Evolutionary conservation across 768 basidiomycete species (phyloP), one percentile per base, ranked within the genome.

Genomic region (Pulveroboletus sp.): DNA sequence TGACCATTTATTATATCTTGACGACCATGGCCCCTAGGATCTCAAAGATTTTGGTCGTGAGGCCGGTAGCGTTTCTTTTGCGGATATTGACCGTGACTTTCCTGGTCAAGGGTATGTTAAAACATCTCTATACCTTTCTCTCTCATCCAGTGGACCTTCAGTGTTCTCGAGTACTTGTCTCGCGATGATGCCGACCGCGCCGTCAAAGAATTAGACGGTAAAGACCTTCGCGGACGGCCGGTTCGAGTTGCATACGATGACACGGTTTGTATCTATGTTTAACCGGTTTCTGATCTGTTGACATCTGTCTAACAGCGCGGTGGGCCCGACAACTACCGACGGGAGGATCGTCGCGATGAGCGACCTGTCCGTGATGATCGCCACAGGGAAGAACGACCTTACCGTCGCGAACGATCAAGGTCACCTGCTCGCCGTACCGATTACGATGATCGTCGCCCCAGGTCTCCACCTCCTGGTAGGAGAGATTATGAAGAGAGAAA

Each of bases 41-140:
- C 75, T 98, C 67, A 98, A 98, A 72, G 95, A 98, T 65, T 97
- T 94, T 53, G 95, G 94, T 58, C 90, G 95, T 52, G 86, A 92
- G 62, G 90, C 90, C 42, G 94, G 92, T 36, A 89, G 84, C 63
- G 92, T 97, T 49, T 90, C 89, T 17, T 97, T 89, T 61, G 93
- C 95, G 35, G 95, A 98, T 64, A 87, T 98, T 52, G 94, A 98
- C 65, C 85, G 92, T 33, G 86, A 94, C 62, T 67, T 69, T 53
- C 82, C 89, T 21, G 88, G 87, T 27, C 84, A 91, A 75, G 95
- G 95, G 94, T 97, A 53, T 53, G 86, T 69, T 3, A 14, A 46
- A 10, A 19, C 12, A 42, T 36, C 19, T 14, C 29, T 43, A 35
- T 21, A 1, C 2, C 5, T 55, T 19, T 42, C 43, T 21, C 40